A percentile compares a stretch with the other conserved stretches of the same genome.
These are phyloP conservation scores for Chaetomium fimeti DNA, from an alignment of 495 filamentous ascomycete species.

Conservation along the genomic window DNA sequence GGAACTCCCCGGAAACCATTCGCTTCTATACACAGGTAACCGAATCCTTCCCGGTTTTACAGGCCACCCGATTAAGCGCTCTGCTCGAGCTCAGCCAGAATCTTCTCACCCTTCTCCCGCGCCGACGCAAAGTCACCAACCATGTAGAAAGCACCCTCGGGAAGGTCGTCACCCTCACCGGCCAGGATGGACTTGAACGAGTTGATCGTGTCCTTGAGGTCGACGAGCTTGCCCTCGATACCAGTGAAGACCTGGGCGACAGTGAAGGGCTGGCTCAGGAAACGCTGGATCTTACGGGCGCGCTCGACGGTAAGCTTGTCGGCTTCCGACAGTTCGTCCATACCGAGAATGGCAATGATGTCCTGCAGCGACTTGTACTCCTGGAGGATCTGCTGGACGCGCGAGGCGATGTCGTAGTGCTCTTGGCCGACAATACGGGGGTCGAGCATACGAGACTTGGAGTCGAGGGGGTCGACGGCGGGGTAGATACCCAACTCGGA, in stretches of 20 bases:
- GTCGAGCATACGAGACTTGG: constrained; percentile 99
- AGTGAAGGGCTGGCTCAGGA: constrained; percentile 98
- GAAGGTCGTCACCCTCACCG: constrained; percentile 93
- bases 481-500: constrained; percentile 99
- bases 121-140: constrained; percentile 94
- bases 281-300: constrained; percentile 99
- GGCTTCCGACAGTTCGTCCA: constrained; percentile 98
- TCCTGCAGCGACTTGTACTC: constrained; percentile 99
- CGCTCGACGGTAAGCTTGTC: constrained; percentile 99
- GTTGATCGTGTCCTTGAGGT: constrained; percentile 95
- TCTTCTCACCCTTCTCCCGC: constrained; percentile 98
- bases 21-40: constrained; percentile 43
- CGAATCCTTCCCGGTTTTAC: constrained; percentile 37
- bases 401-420: constrained; percentile 91
- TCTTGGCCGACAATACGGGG: constrained; percentile 96
- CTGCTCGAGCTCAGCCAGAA: constrained; percentile 89
- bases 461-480: constrained; percentile 98
- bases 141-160: constrained; percentile 97
- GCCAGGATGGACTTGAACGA: constrained; percentile 97
- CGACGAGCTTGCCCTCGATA: constrained; percentile 96
- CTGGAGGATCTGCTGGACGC: constrained; percentile 98
- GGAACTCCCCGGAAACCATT: constrained; percentile 35
- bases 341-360: constrained; percentile 99
- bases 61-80: constrained; percentile 55
- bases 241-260: constrained; percentile 98